Evolutionary conservation across 345 rosid genomes (phyloP).

Genomic region (Isatis tinctoria): DNA sequence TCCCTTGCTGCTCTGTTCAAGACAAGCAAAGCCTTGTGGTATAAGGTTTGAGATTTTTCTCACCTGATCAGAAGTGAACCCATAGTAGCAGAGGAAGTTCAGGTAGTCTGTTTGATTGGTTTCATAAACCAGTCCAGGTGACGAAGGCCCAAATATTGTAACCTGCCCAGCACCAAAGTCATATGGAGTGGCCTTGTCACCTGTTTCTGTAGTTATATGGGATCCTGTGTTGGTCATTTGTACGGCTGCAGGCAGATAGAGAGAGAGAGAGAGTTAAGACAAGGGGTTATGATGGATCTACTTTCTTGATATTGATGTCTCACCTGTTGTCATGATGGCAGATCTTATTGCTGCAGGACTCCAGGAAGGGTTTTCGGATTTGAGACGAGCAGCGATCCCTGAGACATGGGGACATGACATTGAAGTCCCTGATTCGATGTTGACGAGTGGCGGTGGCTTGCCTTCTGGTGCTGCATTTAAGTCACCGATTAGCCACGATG

Average conservation of each 20-base stretch:
- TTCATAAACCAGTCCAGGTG: slow-evolving; percentile 64
- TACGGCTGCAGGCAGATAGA: slow-evolving; percentile 35
- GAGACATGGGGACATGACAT: slow-evolving; percentile 81
- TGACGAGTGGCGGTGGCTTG: slow-evolving; percentile 42
- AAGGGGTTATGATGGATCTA: neutral
- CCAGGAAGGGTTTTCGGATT: slow-evolving; percentile 50
- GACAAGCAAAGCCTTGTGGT: slow-evolving; percentile 46
- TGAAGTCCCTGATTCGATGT: slow-evolving; percentile 69
- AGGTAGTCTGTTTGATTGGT: slow-evolving; percentile 52
- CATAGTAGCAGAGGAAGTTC: slow-evolving; percentile 56
- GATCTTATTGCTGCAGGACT: slow-evolving; percentile 64
- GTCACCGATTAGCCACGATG: slow-evolving; percentile 66
- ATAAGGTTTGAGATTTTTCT: slow-evolving; percentile 30
- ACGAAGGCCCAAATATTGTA: slow-evolving; percentile 40
- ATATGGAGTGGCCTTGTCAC: slow-evolving; percentile 47
- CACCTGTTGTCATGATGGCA: slow-evolving; percentile 80
- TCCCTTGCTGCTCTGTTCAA: slow-evolving; percentile 34
- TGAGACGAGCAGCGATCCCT: slow-evolving; percentile 54
- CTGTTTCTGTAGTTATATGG: slow-evolving; percentile 46
- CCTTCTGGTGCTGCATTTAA: slow-evolving; percentile 33
- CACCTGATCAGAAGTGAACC: slow-evolving; percentile 34
- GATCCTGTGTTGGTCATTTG: slow-evolving; percentile 48
- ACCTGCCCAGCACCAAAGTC: slow-evolving; percentile 70
- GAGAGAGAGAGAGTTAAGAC: neutral
- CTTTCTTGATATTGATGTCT: neutral